Evolutionary conservation across 2,329 filamentous ascomycete species (phyloP), one percentile per base, ranked within the genome.

Genomic region (Fusarium pilosicola): DNA sequence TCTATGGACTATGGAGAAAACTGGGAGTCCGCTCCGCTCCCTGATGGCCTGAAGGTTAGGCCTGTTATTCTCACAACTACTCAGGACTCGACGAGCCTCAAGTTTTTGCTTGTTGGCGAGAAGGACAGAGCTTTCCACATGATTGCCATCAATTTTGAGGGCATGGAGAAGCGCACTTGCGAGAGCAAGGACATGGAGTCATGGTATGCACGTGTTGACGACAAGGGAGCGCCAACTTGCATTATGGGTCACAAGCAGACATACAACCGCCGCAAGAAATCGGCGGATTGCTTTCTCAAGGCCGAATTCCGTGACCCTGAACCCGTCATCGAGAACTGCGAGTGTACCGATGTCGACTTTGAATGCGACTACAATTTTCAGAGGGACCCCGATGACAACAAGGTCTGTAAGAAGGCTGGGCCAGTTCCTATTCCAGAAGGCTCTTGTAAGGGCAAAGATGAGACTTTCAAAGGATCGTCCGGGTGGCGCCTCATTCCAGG

Each of bases 311-410:
- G 94, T 79, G 93, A 96, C 71, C 91, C 93, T 0, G 83, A 89
- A 39, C 90, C 93, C 4, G 85, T 91, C 69, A 92, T 89, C 34
- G 90, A 94, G 76, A 83, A 90, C 52, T 99, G 96, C 85, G 90
- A 94, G 45, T 99, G 96, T 82, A 91, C 91, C 2, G 90, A 93
- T 65, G 86, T 87, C 39, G 97, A 99, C 81, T 99, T 97, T 80
- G 96, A 99, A 83, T 99, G 96, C 81, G 96, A 98, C 80, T 97
- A 93, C 86, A 97, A 97, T 81, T 98, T 97, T 80, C 85, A 91
- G 67, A 89, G 89, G 76, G 86, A 87, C 64, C 87, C 87, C 41
- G 85, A 89, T 7, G 90, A 96, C 70, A 87, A 89, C 59, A 89
- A 88, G 56, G 87, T 92, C 70, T 98, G 96, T 80, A 86, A 90